Conservation (phyloP, 805 yeast species). For the Blastobotrys muscicola region DNA sequence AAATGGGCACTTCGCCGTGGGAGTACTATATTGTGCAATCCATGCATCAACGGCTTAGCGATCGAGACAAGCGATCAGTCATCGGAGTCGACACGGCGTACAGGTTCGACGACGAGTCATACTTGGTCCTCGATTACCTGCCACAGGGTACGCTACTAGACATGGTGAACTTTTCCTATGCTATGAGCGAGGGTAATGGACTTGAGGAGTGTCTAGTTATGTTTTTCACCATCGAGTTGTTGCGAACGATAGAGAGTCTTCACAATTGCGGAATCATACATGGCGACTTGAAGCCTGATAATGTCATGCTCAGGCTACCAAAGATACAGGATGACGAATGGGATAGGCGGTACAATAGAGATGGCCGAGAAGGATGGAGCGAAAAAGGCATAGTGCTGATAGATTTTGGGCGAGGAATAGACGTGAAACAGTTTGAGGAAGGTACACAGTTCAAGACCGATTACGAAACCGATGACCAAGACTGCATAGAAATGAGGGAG, state of each 20-base stretch:
- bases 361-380: constrained; percentile 39
- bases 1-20: constrained; percentile 59
- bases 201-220: constrained; percentile 54
- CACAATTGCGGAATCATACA: constrained; percentile 64
- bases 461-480: constrained; percentile 57
- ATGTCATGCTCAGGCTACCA: constrained; percentile 63
- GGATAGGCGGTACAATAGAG: constrained; percentile 22
- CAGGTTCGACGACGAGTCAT: constrained; percentile 57
- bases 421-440: constrained; percentile 45
- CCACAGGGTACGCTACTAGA: constrained; percentile 69
- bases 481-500: constrained; percentile 60
- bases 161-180: constrained; percentile 38
- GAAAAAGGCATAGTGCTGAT: constrained; percentile 52
- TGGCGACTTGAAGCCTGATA: constrained; percentile 80
- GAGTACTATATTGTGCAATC: constrained; percentile 66
- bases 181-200: constrained; percentile 17
- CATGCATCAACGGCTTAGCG: constrained; percentile 33
- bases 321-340: constrained; percentile 15
- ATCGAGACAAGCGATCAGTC: constrained; percentile 30
- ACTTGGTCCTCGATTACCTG: constrained; percentile 51
- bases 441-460: constrained; percentile 47
- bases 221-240: constrained; percentile 54
- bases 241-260: constrained; percentile 49
- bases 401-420: constrained; percentile 78
- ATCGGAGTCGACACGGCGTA: constrained; percentile 45